phyloP scores from a whole-genome alignment of 164 flowering plant species.

The Stephania cephalantha region DNA sequence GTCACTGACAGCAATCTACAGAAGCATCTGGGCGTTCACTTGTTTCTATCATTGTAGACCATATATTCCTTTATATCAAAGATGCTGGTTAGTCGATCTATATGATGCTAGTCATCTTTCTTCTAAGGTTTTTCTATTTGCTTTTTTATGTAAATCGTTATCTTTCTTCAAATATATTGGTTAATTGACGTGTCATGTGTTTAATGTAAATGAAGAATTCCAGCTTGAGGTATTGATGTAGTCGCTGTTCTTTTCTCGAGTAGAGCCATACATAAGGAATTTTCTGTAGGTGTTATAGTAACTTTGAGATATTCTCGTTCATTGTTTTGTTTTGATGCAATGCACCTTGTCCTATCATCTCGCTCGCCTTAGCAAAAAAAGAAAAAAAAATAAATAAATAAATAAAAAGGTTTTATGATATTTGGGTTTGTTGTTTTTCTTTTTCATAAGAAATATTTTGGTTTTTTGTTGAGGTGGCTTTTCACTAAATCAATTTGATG shows the following conservation, averaged over 20 bases:
- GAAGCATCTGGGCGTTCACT: slow-evolving; percentile 93
- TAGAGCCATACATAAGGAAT: too few relatives aligned
- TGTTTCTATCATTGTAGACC: slow-evolving; percentile 81
- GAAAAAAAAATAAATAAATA: neutral
- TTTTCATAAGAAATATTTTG: too few relatives aligned
- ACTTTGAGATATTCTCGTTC: neutral
- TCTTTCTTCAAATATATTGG: too few relatives aligned
- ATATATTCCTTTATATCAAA: slow-evolving; percentile 85
- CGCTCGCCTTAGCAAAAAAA: neutral
- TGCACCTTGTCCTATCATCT: neutral
- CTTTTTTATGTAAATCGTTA: too few relatives aligned
- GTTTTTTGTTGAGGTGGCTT: too few relatives aligned
- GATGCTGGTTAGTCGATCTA: slow-evolving; percentile 66
- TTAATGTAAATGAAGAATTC: slow-evolving; percentile 57
- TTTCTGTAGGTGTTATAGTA: too few relatives aligned
- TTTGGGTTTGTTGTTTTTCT: too few relatives aligned
- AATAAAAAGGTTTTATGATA: too few relatives aligned
- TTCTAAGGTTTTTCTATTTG: neutral
- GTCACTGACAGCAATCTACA: slow-evolving; percentile 45
- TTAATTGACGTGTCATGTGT: neutral
- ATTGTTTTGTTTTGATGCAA: neutral
- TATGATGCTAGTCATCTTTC: neutral
- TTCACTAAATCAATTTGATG: too few relatives aligned
- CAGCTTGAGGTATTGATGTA: slow-evolving; percentile 96
- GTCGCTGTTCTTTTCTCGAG: slow-evolving; percentile 83